Evolutionary conservation across 768 basidiomycete species (phyloP).

Genomic region (Pleurotus ostreatus): DNA sequence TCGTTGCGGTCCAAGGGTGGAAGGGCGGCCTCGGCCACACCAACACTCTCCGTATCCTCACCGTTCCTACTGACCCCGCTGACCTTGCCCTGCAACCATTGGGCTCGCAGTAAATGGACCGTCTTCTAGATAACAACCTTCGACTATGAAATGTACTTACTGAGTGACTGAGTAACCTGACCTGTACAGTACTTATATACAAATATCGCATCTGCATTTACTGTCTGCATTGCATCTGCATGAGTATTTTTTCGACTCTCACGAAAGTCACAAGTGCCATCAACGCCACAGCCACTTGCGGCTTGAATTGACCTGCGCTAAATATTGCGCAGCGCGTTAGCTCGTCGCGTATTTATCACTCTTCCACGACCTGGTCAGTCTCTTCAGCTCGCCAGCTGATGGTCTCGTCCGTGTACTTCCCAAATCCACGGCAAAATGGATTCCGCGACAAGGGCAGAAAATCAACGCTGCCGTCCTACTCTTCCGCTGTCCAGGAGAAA

Average conservation of each 20-base stretch:
- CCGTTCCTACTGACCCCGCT: slow-evolving; percentile 76
- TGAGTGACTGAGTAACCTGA: neutral
- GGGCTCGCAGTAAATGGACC: slow-evolving; percentile 16
- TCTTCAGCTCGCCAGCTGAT: slow-evolving; percentile 17
- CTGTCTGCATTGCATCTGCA: no score
- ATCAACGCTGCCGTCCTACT: slow-evolving; percentile 29
- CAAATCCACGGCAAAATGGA: slow-evolving; percentile 42
- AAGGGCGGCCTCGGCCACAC: slow-evolving; percentile 96
- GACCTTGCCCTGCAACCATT: slow-evolving; percentile 73
- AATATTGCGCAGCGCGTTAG: neutral
- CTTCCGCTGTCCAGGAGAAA: slow-evolving; percentile 66
- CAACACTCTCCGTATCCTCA: slow-evolving; percentile 82
- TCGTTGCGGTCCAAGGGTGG: slow-evolving; percentile 99
- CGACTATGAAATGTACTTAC: neutral
- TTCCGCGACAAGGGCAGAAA: slow-evolving; percentile 31
- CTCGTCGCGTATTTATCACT: neutral
- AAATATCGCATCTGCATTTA: no score
- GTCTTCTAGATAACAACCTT: slow-evolving; percentile 6
- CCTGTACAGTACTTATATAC: neutral
- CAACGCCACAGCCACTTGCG: neutral
- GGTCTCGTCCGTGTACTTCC: slow-evolving; percentile 46
- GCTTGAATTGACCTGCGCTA: neutral
- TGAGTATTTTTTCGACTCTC: neutral
- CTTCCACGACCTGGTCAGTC: neutral
- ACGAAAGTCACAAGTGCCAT: neutral